Evolutionary conservation across 257 asterid species (phyloP).

Genomic region (Schizonepeta tenuifolia): DNA sequence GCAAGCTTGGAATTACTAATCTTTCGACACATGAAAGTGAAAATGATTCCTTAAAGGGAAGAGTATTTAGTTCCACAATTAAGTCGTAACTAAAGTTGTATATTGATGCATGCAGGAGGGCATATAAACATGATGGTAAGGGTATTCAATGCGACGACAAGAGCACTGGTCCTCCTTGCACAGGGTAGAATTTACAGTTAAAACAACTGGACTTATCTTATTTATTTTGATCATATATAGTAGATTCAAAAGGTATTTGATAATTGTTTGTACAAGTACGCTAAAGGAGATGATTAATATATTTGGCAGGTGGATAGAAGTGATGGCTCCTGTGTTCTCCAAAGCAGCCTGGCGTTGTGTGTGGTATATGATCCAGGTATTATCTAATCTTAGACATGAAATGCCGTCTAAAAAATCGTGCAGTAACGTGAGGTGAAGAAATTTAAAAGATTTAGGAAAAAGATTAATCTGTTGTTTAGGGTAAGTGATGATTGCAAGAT

Average conservation of each 20-base stretch:
- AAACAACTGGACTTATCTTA: constrained; percentile 26
- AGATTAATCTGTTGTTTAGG: no score
- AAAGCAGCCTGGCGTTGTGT: constrained; percentile 85
- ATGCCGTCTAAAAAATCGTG: not conserved
- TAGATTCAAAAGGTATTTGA: not conserved
- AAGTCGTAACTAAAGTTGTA: not conserved
- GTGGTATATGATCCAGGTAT: constrained; percentile 90
- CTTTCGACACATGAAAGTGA: no score
- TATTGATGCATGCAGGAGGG: constrained; percentile 60
- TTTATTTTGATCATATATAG: not conserved
- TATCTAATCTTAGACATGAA: not conserved
- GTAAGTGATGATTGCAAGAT: no score
- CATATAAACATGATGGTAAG: constrained; percentile 59
- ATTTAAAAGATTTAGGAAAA: no score
- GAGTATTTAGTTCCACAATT: not conserved
- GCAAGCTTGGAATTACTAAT: no score
- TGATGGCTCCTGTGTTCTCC: constrained; percentile 95
- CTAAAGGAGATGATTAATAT: not conserved
- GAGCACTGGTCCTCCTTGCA: constrained; percentile 83
- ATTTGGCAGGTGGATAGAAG: constrained; percentile 82
- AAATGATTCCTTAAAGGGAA: not conserved
- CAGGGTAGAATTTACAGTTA: constrained; percentile 67
- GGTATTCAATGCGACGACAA: constrained; percentile 59
- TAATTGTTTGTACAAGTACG: not conserved
- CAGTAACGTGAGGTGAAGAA: no score